Percentiles rank a stretch among this genome's conserved stretches.
Conservation (phyloP, 441 rosid genomes). For the Erysimum cheiri region DNA sequence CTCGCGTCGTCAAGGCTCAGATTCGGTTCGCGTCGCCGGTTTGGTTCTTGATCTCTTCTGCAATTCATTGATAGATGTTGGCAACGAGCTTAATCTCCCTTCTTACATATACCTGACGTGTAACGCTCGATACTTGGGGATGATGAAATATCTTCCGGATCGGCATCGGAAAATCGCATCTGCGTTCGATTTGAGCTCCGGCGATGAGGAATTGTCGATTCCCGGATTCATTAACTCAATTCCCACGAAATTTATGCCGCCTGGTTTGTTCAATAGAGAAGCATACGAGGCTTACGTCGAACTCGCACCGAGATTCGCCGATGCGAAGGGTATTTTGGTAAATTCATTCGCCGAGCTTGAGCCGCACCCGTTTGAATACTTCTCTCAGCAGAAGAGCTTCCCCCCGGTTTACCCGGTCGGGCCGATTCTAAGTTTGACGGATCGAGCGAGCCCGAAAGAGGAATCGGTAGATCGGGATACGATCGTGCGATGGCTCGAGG, state of each 20-base stretch:
- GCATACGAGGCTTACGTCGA: conserved; percentile 41
- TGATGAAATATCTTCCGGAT: conserved; percentile 41
- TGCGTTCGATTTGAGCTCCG: conserved; percentile 25
- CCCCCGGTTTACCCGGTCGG: conserved; percentile 53
- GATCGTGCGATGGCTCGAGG: conserved; percentile 56
- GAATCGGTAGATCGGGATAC: conserved; percentile 2
- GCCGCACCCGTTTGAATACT: conserved; percentile 42
- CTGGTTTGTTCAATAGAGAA: conserved; percentile 34
- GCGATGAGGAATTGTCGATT: conserved; percentile 11
- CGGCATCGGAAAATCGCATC: conserved; percentile 18
- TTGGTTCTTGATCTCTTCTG: conserved; percentile 43
- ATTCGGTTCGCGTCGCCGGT: conserved; percentile 37
- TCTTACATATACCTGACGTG: conserved; percentile 35
- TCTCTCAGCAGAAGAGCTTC: neutral
- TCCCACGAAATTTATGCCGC: conserved; percentile 28
- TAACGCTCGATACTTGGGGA: conserved; percentile 33
- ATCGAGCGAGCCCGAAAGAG: conserved; percentile 26
- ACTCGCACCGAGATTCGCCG: conserved; percentile 34
- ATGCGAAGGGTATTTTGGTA: conserved; percentile 59
- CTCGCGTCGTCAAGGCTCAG: conserved; percentile 17
- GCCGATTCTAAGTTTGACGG: conserved; percentile 44
- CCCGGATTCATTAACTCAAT: conserved; percentile 26
- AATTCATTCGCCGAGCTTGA: conserved; percentile 63
- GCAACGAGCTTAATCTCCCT: conserved; percentile 33
- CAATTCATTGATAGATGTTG: conserved; percentile 46